Evolutionary conservation across 768 basidiomycete species (phyloP), one percentile per base, ranked within the genome.

Genomic region (Tephrocybe sp.): DNA sequence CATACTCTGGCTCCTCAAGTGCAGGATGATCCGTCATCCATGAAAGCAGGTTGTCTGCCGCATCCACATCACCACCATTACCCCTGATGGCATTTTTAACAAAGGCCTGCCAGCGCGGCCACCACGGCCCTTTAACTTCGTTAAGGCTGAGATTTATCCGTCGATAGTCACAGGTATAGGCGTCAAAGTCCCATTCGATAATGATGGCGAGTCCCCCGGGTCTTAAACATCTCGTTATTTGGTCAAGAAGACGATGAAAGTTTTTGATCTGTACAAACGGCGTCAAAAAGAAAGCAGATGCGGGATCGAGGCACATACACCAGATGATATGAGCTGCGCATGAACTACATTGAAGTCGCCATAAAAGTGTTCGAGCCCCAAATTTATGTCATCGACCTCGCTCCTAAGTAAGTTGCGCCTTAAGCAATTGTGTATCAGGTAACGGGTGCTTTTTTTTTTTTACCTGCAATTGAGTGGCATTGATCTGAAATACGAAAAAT

Each of bases 341-440:
- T 90, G 88, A 0, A 86, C 85, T 13, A 85, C 84, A 59, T 91
- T 78, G 68, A 90, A 91, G 52, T 84, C 78, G 9, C 83, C 83
- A 60, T 85, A 88, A 64, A 83, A 90, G 68, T 92, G 89, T 58
- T 90, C 87, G 19, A 92, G 70, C 2, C 89, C 89, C 14, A 90
- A 79, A 67, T 92, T 92, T 63, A 91, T 83, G 63, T 92, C 89
- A 62, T 91, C 89, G 7, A 90, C 78, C 65, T 92, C 89, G 60
- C 84, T 88, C 72, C 88, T 90, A 55, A 23, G 60, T 45, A 45
- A 47, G 54, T 44, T 32, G 23, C 52, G 39, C 13, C 32, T 45
- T 40, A 26, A 46, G 56, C 17, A 48, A 36, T 31, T 52, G 45
- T 33, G 49, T 32, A 34, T 49, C 51, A 17, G 19, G 5, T 39